Conservation (phyloP, 192 early-diverging fungal species). For the Entomortierella lignicola region DNA sequence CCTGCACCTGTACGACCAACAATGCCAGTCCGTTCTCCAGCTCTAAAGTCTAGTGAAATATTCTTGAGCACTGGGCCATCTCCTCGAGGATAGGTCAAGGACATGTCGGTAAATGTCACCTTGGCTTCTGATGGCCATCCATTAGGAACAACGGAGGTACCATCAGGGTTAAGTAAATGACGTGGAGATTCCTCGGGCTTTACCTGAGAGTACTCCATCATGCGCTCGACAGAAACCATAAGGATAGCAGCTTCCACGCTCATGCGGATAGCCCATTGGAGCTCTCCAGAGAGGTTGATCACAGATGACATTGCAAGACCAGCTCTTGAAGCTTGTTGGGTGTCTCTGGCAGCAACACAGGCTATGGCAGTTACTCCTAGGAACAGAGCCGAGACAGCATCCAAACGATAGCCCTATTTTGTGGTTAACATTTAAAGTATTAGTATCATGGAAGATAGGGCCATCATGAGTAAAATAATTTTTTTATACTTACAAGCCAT, state of each 20-base stretch:
- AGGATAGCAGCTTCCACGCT: conserved; percentile 55
- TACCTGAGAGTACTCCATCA: conserved; percentile 60
- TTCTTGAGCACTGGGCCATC: conserved; percentile 61
- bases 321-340: conserved; percentile 58
- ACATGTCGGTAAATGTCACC: conserved; percentile 66
- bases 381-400: conserved; percentile 60
- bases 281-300: conserved; percentile 63
- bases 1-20: conserved; percentile 39
- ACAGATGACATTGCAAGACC: conserved; percentile 65
- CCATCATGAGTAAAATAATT: neutral
- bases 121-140: conserved; percentile 70
- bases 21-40: conserved; percentile 28
- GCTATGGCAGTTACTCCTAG: conserved; percentile 58
- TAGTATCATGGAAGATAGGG: neutral
- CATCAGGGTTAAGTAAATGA: conserved; percentile 24
- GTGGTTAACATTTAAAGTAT: conserved; percentile 50
- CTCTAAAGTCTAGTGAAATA: conserved; percentile 70
- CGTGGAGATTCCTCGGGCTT: conserved; percentile 60
- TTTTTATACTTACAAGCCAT: conserved; percentile 56
- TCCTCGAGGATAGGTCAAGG: conserved; percentile 62
- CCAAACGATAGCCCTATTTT: conserved; percentile 58
- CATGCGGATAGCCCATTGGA: conserved; percentile 64
- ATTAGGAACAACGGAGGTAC: conserved; percentile 27
- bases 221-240: conserved; percentile 71
- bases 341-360: conserved; percentile 55